A percentile compares a stretch with the other conserved stretches of the same genome.
Conservation (phyloP, 106 monocot species). For the Iris macrosiphon region DNA sequence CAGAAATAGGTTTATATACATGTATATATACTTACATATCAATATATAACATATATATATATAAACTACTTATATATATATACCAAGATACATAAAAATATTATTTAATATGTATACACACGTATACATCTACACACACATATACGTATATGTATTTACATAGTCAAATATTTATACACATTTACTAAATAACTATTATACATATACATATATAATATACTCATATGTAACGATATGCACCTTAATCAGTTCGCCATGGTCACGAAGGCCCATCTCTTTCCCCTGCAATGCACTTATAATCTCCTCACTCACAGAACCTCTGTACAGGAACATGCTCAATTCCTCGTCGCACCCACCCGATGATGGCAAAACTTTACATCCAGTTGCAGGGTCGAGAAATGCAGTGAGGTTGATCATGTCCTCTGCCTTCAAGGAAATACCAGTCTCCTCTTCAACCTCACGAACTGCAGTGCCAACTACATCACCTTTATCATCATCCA, state of each 20-base stretch:
- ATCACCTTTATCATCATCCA: constrained; percentile 75
- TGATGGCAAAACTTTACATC: constrained; percentile 14
- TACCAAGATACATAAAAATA: no score
- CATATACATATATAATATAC: no score
- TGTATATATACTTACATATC: no score
- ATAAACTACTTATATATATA: no score
- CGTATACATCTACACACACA: no score
- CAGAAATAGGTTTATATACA: no score
- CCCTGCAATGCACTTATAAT: constrained; percentile 55
- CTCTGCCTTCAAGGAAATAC: constrained; percentile 55
- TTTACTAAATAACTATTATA: no score
- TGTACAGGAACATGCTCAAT: constrained; percentile 74
- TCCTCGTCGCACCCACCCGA: constrained; percentile 94
- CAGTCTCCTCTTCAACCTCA: constrained; percentile 98
- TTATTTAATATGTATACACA: no score
- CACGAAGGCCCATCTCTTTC: constrained; percentile 75
- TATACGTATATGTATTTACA: no score
- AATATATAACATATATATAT: no score
- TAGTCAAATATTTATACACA: no score
- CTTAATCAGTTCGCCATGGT: constrained; percentile 93
- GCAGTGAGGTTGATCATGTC: constrained; percentile 94
- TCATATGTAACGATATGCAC: constrained; percentile 73
- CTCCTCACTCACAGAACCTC: constrained; percentile 43
- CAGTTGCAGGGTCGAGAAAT: constrained; percentile 71
- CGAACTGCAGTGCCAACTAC: constrained; percentile 89